Percentiles rank a stretch among this genome's conserved stretches.
Evolutionary conservation across 805 yeast species (phyloP).

Genomic region (Maudiozyma saulgeensis): DNA sequence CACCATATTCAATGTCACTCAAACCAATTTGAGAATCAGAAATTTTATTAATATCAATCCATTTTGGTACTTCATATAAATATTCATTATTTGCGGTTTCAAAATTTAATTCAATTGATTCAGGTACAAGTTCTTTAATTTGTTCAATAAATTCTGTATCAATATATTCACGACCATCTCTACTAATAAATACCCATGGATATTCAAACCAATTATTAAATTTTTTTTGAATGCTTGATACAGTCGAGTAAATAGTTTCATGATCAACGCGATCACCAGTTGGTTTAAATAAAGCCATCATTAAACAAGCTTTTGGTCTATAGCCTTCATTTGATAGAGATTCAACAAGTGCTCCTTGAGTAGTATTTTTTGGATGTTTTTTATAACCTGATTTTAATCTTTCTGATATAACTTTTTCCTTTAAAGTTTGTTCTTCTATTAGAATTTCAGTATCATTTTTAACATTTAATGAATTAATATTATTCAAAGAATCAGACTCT

Average conservation of each 20-base stretch:
- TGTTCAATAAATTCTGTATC: slow-evolving; percentile 51
- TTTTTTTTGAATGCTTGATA: slow-evolving; percentile 64
- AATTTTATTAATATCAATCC: slow-evolving; percentile 65
- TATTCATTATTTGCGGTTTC: background rate
- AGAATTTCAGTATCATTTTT: background rate
- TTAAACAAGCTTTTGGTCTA: slow-evolving; percentile 27
- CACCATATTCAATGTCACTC: slow-evolving; percentile 59
- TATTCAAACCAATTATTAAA: slow-evolving; percentile 68
- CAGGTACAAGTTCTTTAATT: slow-evolving; percentile 36
- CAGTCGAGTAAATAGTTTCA: slow-evolving; percentile 45
- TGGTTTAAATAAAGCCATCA: slow-evolving; percentile 40
- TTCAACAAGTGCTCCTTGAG: slow-evolving; percentile 1
- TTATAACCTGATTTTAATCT: background rate
- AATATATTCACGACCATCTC: slow-evolving; percentile 57
- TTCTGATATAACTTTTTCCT: background rate
- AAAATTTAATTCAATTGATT: background rate
- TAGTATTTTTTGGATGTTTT: slow-evolving; percentile 1
- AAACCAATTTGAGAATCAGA: slow-evolving; percentile 46
- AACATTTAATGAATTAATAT: background rate
- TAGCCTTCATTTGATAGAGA: slow-evolving; percentile 8
- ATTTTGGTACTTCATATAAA: slow-evolving; percentile 67
- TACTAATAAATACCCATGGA: slow-evolving; percentile 80
- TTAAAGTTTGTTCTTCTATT: background rate
- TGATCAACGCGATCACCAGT: slow-evolving; percentile 48
- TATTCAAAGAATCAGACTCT: background rate